Evolutionary conservation across 2,329 filamentous ascomycete species (phyloP), one percentile per base, ranked within the genome.

Genomic region (Endocalyx cinctus): DNA sequence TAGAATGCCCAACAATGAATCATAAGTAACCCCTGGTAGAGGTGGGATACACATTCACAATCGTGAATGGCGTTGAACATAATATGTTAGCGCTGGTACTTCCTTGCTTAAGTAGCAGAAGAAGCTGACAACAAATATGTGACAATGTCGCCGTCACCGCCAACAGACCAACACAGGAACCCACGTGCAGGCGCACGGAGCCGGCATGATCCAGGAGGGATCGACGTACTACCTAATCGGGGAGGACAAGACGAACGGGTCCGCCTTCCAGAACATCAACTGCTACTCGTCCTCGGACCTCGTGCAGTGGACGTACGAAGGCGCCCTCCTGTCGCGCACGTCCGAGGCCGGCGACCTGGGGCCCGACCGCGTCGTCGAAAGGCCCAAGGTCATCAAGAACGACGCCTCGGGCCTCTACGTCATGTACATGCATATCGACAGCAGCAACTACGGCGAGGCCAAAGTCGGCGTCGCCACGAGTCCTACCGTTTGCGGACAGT

Each of bases 351-450:
- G 67, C 1, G 79, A 83, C 39, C 62, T 82, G 0, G 79, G 78
- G 0, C 76, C 77, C 0, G 67, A 67, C 40, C 70, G 79, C 3
- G 67, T 84, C 10, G 72, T 84, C 3, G 80, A 84, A 55, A 62
- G 81, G 14, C 81, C 81, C 3, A 84, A 84, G 57, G 70, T 84
- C 4, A 70, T 84, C 5, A 82, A 75, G 60, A 84, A 84, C 43
- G 72, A 77, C 11, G 59, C 61, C n/a, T 83, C 79, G 0, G 47
- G 55, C 5, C 75, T 78, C 42, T 85, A 79, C 54, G 79, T 84
- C n/a, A 59, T 84, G 54, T 84, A 76, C 64, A 67, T 84, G 64
- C 80, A 84, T 49, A 81, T 83, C 30, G 80, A 85, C 48, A 69
- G 62, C 15, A 46, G 41, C 18, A 67, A 67, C 48, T 84, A 84